These are phyloP conservation scores for Pythium grandisporangium DNA, from an alignment of 352 stramenopile genomes.

Conservation along the genomic window DNA sequence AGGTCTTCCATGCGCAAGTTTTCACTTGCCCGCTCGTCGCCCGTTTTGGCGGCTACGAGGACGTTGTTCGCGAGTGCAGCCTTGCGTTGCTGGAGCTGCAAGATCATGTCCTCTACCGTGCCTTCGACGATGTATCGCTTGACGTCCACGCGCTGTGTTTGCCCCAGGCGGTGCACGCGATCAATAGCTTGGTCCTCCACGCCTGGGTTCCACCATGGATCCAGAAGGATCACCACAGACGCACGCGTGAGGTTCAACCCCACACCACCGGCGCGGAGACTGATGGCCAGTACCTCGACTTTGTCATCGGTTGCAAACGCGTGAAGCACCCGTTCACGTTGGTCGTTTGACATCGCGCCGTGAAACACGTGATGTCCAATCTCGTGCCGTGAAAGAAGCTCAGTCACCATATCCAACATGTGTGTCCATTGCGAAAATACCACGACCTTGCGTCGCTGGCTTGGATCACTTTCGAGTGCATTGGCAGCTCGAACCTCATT, in stretches of 20 bases:
- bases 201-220: constrained; percentile 92
- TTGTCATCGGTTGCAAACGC: constrained; percentile 46
- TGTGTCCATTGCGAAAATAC: constrained; percentile 89
- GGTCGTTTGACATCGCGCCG: constrained; percentile 55
- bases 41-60: constrained; percentile 42
- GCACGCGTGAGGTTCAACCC: constrained; percentile 88
- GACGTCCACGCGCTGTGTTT: constrained; percentile 78
- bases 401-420: constrained; percentile 80
- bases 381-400: constrained; percentile 30
- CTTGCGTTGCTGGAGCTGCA: constrained; percentile 87
- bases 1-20: constrained; percentile 61
- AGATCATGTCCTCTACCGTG: constrained; percentile 90
- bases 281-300: constrained; percentile 79
- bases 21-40: constrained; percentile 27
- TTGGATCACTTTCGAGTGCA: constrained; percentile 5
- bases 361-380: constrained; percentile 68
- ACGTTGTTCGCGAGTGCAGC: constrained; percentile 77
- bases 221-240: constrained; percentile 84
- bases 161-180: constrained; percentile 84
- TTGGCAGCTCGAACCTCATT: constrained; percentile 49
- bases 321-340: constrained; percentile 57
- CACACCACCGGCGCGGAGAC: constrained; percentile 82
- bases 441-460: constrained; percentile 67
- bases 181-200: constrained; percentile 94
- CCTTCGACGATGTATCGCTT: constrained; percentile 85